Conservation (phyloP, 2,329 filamentous ascomycete genomes). For the Gyromitra esculenta region DNA sequence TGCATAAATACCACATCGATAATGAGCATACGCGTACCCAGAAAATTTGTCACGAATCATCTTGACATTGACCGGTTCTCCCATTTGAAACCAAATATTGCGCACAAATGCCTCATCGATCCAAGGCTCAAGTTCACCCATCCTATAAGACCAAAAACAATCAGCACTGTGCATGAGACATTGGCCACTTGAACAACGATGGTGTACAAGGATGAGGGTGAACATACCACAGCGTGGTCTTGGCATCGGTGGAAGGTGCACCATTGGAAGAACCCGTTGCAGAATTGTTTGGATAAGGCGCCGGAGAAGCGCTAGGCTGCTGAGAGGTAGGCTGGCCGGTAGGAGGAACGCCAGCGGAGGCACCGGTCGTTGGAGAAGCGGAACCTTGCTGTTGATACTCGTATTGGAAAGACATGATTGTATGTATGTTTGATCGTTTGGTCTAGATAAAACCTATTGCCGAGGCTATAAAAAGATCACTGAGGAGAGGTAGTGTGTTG, state of each 20-base stretch:
- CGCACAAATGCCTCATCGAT: constrained; percentile 99
- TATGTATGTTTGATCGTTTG: constrained; percentile 44
- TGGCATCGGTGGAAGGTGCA: constrained; percentile 55
- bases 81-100: constrained; percentile 91
- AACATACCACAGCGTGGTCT: constrained; percentile 58
- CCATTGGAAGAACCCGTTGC: constrained; percentile 56
- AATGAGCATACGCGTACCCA: constrained; percentile 70
- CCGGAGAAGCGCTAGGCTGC: constrained; percentile 57
- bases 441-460: constrained; percentile 29
- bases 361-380: constrained; percentile 56
- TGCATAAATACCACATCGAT: constrained; percentile 4
- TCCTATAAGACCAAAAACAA: constrained; percentile 68
- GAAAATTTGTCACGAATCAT: constrained; percentile 99
- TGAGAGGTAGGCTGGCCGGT: constrained; percentile 54
- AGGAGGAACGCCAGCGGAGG: constrained; percentile 55
- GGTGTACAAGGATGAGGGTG: constrained; percentile 5
- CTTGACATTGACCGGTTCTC: constrained; percentile 96
- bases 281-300: constrained; percentile 57
- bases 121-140: constrained; percentile 99
- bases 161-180: constrained; percentile 23
- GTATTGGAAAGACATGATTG: constrained; percentile 58
- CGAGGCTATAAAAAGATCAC: constrained; percentile 36
- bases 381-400: constrained; percentile 56
- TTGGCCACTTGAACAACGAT: not conserved
- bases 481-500: constrained; percentile 30